A percentile compares a stretch with the other conserved stretches of the same genome.
Conservation (phyloP, 805 yeast genomes). For the Lipomyces sp. region DNA sequence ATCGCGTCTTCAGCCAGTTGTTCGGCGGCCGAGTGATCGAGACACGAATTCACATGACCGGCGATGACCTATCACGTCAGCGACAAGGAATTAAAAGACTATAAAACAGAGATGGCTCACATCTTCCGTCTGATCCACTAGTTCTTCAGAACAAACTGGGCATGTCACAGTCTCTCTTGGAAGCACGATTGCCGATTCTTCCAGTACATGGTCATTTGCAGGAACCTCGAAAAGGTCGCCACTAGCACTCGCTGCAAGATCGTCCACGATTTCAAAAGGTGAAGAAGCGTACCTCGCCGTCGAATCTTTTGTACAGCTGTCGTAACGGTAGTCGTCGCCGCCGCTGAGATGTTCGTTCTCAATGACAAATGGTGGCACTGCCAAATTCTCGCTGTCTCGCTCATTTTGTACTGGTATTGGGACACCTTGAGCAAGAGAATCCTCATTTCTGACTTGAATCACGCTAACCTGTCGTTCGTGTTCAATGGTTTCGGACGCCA, state of each 20-base stretch:
- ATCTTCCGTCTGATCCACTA: neutral
- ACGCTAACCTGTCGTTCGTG: neutral
- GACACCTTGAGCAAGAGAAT: neutral
- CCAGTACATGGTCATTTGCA: neutral
- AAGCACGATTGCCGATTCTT: neutral
- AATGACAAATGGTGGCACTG: conserved; percentile 3
- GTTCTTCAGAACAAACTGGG: neutral
- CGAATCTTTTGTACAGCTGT: neutral
- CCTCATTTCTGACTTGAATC: neutral
- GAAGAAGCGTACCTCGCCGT: neutral
- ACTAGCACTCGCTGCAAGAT: neutral
- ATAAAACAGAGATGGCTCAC: neutral
- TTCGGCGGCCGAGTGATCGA: conserved; percentile 2
- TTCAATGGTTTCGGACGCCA: neutral
- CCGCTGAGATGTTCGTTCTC: neutral
- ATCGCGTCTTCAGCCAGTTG: neutral
- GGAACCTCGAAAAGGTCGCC: neutral
- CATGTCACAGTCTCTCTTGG: neutral
- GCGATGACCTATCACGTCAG: conserved; percentile 1
- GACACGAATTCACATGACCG: conserved; percentile 11
- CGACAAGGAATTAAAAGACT: neutral
- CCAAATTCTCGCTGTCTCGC: neutral
- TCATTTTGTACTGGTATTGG: neutral
- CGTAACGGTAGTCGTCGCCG: neutral
- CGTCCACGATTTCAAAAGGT: neutral